Conservation (phyloP, 208 protist genomes). For the Porcisia deanei region DNA sequence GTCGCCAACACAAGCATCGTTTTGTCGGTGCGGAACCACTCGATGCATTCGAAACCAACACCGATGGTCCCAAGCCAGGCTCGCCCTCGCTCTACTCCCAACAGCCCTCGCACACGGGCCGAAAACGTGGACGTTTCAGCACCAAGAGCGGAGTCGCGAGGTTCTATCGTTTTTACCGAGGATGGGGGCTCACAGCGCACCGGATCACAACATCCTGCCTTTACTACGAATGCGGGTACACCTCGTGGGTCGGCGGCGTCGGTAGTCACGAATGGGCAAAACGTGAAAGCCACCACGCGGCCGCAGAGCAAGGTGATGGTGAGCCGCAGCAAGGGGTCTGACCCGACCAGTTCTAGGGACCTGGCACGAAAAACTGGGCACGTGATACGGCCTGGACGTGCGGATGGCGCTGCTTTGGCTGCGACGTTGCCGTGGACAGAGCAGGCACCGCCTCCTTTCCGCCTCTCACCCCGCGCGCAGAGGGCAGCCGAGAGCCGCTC, state of each 20-base stretch:
- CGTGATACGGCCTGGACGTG: slow-evolving; percentile 30
- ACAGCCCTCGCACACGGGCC: not conserved
- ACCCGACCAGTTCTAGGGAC: slow-evolving; percentile 29
- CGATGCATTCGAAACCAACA: not conserved
- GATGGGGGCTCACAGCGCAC: slow-evolving; percentile 3
- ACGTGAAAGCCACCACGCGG: slow-evolving; percentile 18
- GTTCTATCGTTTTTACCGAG: not conserved
- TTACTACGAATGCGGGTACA: slow-evolving; percentile 6
- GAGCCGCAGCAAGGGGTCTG: slow-evolving; percentile 21
- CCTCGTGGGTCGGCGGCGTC: slow-evolving; percentile 17
- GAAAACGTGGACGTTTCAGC: not conserved
- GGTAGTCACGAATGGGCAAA: slow-evolving; percentile 8
- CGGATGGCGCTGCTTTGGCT: slow-evolving; percentile 2
- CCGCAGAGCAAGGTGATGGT: slow-evolving; percentile 30
- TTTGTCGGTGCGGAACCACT: slow-evolving; percentile 8
- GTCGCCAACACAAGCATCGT: not conserved
- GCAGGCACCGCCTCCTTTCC: slow-evolving; percentile 32
- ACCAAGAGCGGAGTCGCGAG: slow-evolving; percentile 8
- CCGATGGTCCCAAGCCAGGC: not conserved
- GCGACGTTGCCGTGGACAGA: not conserved
- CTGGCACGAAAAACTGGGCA: slow-evolving; percentile 28
- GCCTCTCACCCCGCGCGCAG: slow-evolving; percentile 46
- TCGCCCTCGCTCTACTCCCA: not conserved
- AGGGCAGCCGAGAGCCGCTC: slow-evolving; percentile 37
- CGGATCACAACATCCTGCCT: not conserved